phyloP scores from a whole-genome alignment of 2,329 filamentous ascomycete species.

The Pseudocercospora vitis region DNA sequence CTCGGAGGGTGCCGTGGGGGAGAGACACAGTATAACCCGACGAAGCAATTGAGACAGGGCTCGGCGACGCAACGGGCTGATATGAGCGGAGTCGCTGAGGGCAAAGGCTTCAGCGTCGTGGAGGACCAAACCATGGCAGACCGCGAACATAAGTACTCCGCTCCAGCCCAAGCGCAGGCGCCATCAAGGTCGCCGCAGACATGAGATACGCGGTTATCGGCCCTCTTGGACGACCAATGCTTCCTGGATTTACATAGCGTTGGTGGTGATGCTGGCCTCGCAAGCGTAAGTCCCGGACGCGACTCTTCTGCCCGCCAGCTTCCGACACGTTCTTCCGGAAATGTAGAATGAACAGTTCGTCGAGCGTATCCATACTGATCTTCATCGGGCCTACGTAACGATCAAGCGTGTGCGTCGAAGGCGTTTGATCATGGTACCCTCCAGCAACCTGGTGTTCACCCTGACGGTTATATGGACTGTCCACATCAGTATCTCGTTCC shows the following conservation, averaged over 20 bases:
- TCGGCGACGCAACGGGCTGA: no score
- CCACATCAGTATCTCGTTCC: conserved; percentile 63
- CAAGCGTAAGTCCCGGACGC: conserved; percentile 57
- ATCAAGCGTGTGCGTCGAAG: conserved; percentile 63
- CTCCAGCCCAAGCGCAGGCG: background rate
- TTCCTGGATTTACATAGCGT: conserved; percentile 62
- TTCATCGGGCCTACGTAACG: conserved; percentile 66
- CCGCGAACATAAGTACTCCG: background rate
- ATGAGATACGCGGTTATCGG: conserved; percentile 7
- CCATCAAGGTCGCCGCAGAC: background rate
- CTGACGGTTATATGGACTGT: conserved; percentile 63
- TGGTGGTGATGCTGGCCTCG: conserved; percentile 55
- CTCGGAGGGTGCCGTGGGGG: no score
- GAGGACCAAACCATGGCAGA: background rate
- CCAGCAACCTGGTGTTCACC: conserved; percentile 64
- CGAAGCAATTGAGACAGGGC: no score
- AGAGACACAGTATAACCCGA: no score
- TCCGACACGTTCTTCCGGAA: conserved; percentile 55
- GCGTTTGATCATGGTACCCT: conserved; percentile 60
- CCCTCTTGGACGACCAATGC: conserved; percentile 57
- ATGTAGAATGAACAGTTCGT: conserved; percentile 48
- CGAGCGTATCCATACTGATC: conserved; percentile 48
- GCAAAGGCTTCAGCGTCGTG: background rate
- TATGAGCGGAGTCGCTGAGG: background rate
- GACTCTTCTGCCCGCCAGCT: conserved; percentile 55